A percentile compares a stretch with the other conserved stretches of the same genome.
Evolutionary conservation across 2,329 filamentous ascomycete species (phyloP).

Genomic region (Clonostachys rosea): DNA sequence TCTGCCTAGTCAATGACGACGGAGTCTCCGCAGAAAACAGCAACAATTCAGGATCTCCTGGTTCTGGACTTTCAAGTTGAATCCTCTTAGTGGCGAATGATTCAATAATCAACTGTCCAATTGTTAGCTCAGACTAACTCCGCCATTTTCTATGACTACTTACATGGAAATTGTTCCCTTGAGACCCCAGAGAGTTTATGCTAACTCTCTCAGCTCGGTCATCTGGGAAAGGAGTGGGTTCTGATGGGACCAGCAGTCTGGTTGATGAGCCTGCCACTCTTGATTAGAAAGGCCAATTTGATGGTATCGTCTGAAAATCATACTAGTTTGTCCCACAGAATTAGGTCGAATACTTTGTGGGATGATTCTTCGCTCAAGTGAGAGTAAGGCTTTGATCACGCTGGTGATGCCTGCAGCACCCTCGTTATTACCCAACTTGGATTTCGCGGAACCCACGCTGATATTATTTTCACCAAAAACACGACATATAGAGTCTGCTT

Average conservation of each 20-base stretch:
- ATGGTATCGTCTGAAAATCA: slow-evolving; percentile 3
- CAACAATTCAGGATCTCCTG: no score
- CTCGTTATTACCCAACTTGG: slow-evolving; percentile 36
- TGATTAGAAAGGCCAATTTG: no score
- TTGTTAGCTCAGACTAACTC: no score
- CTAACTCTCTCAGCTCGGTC: slow-evolving; percentile 11
- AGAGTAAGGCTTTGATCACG: slow-evolving; percentile 33
- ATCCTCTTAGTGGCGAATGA: no score
- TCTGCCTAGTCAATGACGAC: no score
- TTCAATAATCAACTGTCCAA: no score
- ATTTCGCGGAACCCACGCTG: slow-evolving; percentile 21
- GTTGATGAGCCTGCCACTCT: slow-evolving; percentile 7
- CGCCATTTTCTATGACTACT: no score
- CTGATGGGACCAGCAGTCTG: slow-evolving; percentile 13
- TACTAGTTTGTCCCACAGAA: slow-evolving; percentile 26
- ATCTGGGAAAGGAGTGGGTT: slow-evolving; percentile 10
- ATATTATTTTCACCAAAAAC: slow-evolving; percentile 10
- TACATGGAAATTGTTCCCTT: no score
- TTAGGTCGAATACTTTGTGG: slow-evolving; percentile 29
- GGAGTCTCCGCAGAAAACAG: no score
- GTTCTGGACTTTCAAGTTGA: no score
- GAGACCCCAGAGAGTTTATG: slow-evolving; percentile 22
- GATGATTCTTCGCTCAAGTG: slow-evolving; percentile 32
- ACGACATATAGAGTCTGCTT: slow-evolving; percentile 24
- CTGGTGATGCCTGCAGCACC: slow-evolving; percentile 33